Evolutionary conservation across 495 filamentous ascomycete species (phyloP).

Genomic region (Neurospora sp.): DNA sequence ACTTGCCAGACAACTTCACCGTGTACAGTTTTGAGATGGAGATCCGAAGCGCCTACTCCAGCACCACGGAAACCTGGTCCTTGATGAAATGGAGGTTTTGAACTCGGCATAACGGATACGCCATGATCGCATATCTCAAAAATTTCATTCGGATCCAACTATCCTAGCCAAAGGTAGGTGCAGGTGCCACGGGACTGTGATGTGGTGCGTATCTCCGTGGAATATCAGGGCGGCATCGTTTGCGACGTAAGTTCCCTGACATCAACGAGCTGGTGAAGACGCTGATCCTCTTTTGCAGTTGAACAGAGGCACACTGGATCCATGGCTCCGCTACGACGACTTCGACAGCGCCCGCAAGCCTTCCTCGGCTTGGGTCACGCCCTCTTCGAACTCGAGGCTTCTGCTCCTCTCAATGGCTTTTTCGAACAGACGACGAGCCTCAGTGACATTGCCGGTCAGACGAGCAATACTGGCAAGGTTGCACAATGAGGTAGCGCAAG

Average conservation of each 20-base stretch:
- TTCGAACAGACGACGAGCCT: constrained; percentile 52
- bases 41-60: neutral
- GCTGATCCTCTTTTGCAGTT: neutral
- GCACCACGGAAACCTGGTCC: neutral
- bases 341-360: constrained; percentile 29
- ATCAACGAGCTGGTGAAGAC: neutral
- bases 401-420: constrained; percentile 56
- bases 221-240: neutral
- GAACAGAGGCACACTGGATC: neutral
- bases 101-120: neutral
- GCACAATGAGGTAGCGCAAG: constrained; percentile 72
- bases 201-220: neutral
- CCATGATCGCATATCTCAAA: neutral
- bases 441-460: constrained; percentile 51
- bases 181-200: neutral
- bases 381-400: constrained; percentile 54
- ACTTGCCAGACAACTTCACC: neutral
- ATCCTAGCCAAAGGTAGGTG: neutral
- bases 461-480: constrained; percentile 79
- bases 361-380: constrained; percentile 48
- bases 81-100: neutral
- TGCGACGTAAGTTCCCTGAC: neutral
- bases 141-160: neutral
- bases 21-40: neutral
- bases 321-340: neutral